phyloP scores from a whole-genome alignment of 768 basidiomycete genomes.

The Pholiota molesta region DNA sequence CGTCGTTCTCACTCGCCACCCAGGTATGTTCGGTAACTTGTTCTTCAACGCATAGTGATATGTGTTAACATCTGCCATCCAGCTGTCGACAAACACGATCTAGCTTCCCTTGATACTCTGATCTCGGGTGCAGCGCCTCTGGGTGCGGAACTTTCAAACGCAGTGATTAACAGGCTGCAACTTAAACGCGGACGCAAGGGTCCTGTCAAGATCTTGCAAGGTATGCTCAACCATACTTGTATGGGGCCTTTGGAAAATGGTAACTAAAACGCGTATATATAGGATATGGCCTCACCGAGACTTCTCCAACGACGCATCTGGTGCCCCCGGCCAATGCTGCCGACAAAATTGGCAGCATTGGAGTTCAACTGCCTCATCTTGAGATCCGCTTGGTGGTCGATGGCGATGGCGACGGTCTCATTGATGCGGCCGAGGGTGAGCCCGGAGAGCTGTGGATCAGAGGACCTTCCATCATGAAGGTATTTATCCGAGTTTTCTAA shows the following conservation, averaged over 20 bases:
- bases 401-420: slow-evolving; percentile 51
- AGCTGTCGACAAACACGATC: slow-evolving; percentile 70
- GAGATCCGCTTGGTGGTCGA: slow-evolving; percentile 73
- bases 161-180: slow-evolving; percentile 42
- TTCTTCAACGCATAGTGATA: background rate
- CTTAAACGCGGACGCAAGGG: slow-evolving; percentile 42
- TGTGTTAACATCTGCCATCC: background rate
- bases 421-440: slow-evolving; percentile 55
- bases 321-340: slow-evolving; percentile 45
- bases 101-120: slow-evolving; percentile 58
- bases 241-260: background rate
- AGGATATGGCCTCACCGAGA: slow-evolving; percentile 86
- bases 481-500: slow-evolving; percentile 18
- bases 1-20: slow-evolving; percentile 71
- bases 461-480: slow-evolving; percentile 83
- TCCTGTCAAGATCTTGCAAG: slow-evolving; percentile 50
- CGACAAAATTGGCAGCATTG: slow-evolving; percentile 66
- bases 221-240: slow-evolving; percentile 28
- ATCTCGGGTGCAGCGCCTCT: slow-evolving; percentile 85
- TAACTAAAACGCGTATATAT: background rate
- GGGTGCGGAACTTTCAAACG: slow-evolving; percentile 59
- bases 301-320: slow-evolving; percentile 70
- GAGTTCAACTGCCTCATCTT: slow-evolving; percentile 72
- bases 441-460: slow-evolving; percentile 84
- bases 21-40: slow-evolving; percentile 44